Conservation (phyloP, 2,329 filamentous ascomycete species). For the Lachnellula occidentalis region DNA sequence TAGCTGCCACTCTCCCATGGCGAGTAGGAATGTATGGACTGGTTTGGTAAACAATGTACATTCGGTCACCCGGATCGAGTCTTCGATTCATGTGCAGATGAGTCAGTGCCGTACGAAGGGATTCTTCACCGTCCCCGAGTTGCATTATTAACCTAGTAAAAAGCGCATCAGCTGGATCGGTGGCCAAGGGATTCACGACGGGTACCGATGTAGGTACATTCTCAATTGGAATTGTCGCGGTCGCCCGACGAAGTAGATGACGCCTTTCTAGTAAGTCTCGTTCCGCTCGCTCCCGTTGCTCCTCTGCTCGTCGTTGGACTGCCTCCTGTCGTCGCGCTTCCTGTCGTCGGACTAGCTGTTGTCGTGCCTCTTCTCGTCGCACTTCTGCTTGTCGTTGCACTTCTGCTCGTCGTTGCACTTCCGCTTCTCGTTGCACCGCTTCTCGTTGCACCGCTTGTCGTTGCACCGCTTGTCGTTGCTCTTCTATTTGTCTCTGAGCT, state of each 20-base stretch:
- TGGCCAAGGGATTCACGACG: not conserved
- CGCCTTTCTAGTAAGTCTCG: not conserved
- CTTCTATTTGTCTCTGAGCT: not conserved
- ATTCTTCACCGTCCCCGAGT: not conserved
- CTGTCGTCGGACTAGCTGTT: not conserved
- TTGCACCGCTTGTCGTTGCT: too few relatives aligned
- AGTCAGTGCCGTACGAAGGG: not conserved
- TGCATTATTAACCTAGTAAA: not conserved
- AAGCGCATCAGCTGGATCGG: not conserved
- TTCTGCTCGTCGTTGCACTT: too few relatives aligned
- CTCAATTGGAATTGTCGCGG: too few relatives aligned
- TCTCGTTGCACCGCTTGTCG: not conserved
- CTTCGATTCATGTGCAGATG: not conserved
- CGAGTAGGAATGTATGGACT: too few relatives aligned
- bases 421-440: not conserved
- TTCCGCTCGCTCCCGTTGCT: not conserved
- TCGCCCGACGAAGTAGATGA: too few relatives aligned
- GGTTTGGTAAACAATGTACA: not conserved
- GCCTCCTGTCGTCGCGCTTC: not conserved
- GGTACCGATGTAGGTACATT: too few relatives aligned
- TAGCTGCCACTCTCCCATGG: not conserved
- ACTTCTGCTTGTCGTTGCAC: too few relatives aligned
- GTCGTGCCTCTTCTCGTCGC: too few relatives aligned
- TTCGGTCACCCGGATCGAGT: not conserved
- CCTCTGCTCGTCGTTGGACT: not conserved